Evolutionary conservation across 352 stramenopile species (phyloP).

Genomic region (Phytophthora rubi): DNA sequence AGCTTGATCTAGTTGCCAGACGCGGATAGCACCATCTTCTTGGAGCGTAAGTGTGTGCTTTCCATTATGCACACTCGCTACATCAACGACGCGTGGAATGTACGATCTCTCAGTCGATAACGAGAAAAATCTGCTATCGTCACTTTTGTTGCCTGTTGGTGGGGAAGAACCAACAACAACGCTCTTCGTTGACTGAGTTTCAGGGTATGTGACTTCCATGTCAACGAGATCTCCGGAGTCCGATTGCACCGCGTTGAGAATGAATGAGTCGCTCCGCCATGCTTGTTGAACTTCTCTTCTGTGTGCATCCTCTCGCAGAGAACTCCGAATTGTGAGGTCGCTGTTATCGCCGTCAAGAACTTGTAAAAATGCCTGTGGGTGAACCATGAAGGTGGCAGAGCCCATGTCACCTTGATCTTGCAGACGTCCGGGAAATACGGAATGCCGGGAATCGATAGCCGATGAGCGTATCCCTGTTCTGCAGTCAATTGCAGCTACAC

Average conservation of each 20-base stretch:
- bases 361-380: slow-evolving; percentile 60
- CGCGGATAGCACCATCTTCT: slow-evolving; percentile 54
- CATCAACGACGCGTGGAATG: slow-evolving; percentile 48
- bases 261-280: slow-evolving; percentile 31
- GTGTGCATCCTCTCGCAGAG: slow-evolving; percentile 16
- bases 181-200: slow-evolving; percentile 43
- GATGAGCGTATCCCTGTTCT: not conserved
- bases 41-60: slow-evolving; percentile 64
- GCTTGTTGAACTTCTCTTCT: slow-evolving; percentile 32
- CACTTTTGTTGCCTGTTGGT: not conserved
- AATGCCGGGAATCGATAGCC: slow-evolving; percentile 33
- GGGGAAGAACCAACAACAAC: slow-evolving; percentile 39
- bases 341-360: slow-evolving; percentile 14
- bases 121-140: slow-evolving; percentile 14
- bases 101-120: not conserved
- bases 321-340: slow-evolving; percentile 28
- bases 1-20: slow-evolving; percentile 69
- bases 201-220: slow-evolving; percentile 47
- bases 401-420: slow-evolving; percentile 3
- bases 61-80: slow-evolving; percentile 39
- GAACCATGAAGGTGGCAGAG: slow-evolving; percentile 36
- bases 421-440: slow-evolving; percentile 34
- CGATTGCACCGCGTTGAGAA: slow-evolving; percentile 36
- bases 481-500: slow-evolving; percentile 27
- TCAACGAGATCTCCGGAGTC: slow-evolving; percentile 40